These are phyloP conservation scores for Gymnopilus dilepis DNA, from an alignment of 768 basidiomycete species.

Conservation along the genomic window DNA sequence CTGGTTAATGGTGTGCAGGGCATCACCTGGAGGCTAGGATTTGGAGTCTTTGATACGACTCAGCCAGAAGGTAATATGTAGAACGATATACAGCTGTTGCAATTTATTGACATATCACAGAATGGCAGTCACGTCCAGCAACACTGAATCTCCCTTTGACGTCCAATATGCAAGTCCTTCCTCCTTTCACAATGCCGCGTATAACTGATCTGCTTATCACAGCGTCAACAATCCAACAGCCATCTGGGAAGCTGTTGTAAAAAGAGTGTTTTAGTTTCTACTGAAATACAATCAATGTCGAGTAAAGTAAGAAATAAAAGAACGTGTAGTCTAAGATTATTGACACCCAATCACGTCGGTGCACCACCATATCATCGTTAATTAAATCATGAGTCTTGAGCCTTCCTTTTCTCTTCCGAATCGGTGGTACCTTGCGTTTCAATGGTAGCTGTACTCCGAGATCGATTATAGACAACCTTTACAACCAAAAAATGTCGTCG, in stretches of 20 bases:
- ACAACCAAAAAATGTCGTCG: background rate
- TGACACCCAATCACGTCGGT: background rate
- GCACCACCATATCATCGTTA: background rate
- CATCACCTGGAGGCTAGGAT: conserved; percentile 67
- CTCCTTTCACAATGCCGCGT: conserved; percentile 18
- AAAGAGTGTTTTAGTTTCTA: conserved; percentile 24
- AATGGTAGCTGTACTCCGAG: conserved; percentile 38
- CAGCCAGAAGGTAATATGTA: conserved; percentile 57
- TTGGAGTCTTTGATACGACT: conserved; percentile 55
- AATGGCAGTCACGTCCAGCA: conserved; percentile 66
- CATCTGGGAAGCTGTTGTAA: conserved; percentile 58
- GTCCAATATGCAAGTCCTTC: conserved; percentile 46
- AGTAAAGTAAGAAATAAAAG: background rate
- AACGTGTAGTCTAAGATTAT: background rate
- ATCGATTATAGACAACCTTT: conserved; percentile 33
- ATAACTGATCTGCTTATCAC: background rate
- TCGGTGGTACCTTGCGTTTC: conserved; percentile 23
- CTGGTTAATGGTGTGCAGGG: conserved; percentile 62
- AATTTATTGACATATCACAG: conserved; percentile 30
- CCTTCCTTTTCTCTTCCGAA: conserved; percentile 9
- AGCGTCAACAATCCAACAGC: conserved; percentile 64
- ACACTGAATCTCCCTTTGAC: conserved; percentile 59
- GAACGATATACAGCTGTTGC: too few species aligned
- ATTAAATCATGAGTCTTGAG: conserved; percentile 1
- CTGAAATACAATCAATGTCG: background rate